Evolutionary conservation across 768 basidiomycete species (phyloP), one percentile per base, ranked within the genome.

Genomic region (Suillus weaverae): DNA sequence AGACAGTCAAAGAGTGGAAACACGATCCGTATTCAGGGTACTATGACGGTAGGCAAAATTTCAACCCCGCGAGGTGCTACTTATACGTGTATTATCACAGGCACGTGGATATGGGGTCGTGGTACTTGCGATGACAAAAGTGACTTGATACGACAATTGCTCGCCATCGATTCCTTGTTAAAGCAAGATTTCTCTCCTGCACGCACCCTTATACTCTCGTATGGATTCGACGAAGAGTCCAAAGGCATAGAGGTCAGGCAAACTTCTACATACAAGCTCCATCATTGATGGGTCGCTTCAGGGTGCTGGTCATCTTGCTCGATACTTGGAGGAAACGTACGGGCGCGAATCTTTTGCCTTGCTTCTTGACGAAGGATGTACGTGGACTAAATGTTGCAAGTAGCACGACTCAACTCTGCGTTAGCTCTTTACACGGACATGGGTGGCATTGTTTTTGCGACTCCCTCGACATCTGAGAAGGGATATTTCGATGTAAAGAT

Each of bases 281-380:
- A 60, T 54, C 4, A 61, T 14, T 61, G 7, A 62, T 61, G n/a
- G 26, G 36, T 30, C 18, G 63, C 18, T 22, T 8, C 66, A 89
- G 85, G 88, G 87, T 39, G 88, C 88, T 7, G 76, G 72, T 6
- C 68, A 71, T 13, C 78, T 89, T 33, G 77, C 81, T 3, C 72
- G 76, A 26, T 79, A 78, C 41, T 77, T 97, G 46, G 73, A 84
- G 51, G 66, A 79, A 5, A 79, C 77, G 1, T 94, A 92, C 71
- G 94, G 93, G 20, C 71, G 83, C 55, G 74, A 92, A 70, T 82
- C 84, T 4, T 85, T 95, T 72, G 86, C 90, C 0, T 79, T 95
- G 68, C 74, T 96, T 48, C 81, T 97, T 20, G 95, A 97, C 71
- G 95, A 97, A 81, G 94, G 94, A 60, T 84, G 91, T 86, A 72